Conservation (phyloP, 2,329 filamentous ascomycete genomes). For the Verruconis gallopava region DNA sequence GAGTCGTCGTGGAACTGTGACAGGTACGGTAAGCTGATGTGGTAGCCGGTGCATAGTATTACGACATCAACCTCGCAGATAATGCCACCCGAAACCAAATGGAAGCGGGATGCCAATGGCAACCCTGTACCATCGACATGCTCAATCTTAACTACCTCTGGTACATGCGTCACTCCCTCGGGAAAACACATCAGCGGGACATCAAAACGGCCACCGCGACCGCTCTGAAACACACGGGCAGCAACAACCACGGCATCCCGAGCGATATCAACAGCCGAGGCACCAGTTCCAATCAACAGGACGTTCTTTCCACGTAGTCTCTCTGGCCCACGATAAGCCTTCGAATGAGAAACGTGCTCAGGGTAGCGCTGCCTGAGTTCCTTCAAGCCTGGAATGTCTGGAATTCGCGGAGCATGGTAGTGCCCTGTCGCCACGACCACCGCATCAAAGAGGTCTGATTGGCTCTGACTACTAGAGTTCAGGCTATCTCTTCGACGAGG, state of each 20-base stretch:
- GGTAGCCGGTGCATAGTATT: constrained; percentile 80
- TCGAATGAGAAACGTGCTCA: constrained; percentile 43
- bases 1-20: constrained; percentile 32
- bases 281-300: constrained; percentile 48
- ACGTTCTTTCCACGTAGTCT: constrained; percentile 46
- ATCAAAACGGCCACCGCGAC: constrained; percentile 48
- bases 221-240: constrained; percentile 39
- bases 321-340: constrained; percentile 60
- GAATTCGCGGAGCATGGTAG: constrained; percentile 34
- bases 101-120: constrained; percentile 49
- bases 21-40: constrained; percentile 70
- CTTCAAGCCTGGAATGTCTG: constrained; percentile 27
- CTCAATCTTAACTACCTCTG: too few relatives aligned
- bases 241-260: constrained; percentile 36
- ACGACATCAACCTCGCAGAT: constrained; percentile 57
- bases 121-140: too few relatives aligned
- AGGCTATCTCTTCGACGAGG: constrained; percentile 23
- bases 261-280: constrained; percentile 43
- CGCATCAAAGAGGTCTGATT: constrained; percentile 28
- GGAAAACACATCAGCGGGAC: constrained; percentile 42
- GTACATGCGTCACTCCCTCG: too few relatives aligned
- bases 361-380: constrained; percentile 28
- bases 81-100: constrained; percentile 39
- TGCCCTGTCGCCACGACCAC: constrained; percentile 37
- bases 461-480: constrained; percentile 10